phyloP scores from a whole-genome alignment of 179 eudicot genomes.

The Dionaea muscipula region DNA sequence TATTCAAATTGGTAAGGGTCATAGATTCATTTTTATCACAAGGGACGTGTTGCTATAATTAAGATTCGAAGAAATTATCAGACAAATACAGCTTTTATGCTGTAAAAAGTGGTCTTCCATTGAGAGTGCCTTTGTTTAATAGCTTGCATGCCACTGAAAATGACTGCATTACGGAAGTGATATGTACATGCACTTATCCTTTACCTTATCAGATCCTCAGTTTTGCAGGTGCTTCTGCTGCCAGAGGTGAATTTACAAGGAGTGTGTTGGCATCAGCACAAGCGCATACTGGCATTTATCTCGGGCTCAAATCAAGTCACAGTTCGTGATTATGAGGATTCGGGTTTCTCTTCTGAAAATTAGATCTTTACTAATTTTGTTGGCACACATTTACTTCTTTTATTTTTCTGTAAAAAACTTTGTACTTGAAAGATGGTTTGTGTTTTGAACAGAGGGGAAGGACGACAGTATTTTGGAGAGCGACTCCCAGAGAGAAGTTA shows the following conservation, averaged over 20 bases:
- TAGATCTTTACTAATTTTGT: background rate
- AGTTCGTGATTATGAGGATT: slow-evolving; percentile 72
- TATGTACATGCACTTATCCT: background rate
- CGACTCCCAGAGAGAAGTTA: slow-evolving; percentile 69
- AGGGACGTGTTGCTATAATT: no score
- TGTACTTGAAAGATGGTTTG: background rate
- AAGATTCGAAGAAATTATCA: no score
- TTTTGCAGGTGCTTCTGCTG: slow-evolving; percentile 55
- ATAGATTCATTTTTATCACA: no score
- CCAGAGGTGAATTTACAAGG: slow-evolving; percentile 72
- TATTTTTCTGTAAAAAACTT: background rate
- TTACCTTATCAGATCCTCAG: background rate
- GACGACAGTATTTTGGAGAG: slow-evolving; percentile 59
- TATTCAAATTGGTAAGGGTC: no score
- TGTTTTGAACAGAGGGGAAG: slow-evolving; percentile 44
- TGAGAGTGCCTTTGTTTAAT: background rate
- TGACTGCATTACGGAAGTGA: background rate
- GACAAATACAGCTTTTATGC: no score
- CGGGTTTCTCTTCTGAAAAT: slow-evolving; percentile 33
- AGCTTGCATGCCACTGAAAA: background rate
- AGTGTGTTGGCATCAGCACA: slow-evolving; percentile 83
- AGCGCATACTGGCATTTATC: slow-evolving; percentile 73
- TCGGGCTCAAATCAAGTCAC: slow-evolving; percentile 75
- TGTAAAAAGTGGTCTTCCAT: no score
- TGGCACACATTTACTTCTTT: background rate